Evolutionary conservation across 257 asterid genomes (phyloP).

Genomic region (Salvia hispanica): DNA sequence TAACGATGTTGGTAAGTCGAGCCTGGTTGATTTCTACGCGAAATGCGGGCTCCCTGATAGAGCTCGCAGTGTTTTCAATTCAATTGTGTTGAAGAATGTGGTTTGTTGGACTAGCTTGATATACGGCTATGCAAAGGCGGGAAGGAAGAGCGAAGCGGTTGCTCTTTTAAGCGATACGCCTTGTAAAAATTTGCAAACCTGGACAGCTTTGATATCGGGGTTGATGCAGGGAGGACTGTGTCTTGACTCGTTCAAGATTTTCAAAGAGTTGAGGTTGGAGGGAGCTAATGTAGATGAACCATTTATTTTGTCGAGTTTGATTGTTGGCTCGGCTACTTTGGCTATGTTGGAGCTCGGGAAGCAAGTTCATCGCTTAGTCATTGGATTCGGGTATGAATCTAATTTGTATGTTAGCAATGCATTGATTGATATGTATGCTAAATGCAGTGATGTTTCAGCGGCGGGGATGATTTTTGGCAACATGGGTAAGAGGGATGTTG

Average conservation of each 20-base stretch:
- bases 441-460: slow-evolving; percentile 67
- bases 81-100: slow-evolving; percentile 49
- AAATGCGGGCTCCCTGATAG: slow-evolving; percentile 63
- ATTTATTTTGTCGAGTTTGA: slow-evolving; percentile 58
- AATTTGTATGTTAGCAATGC: slow-evolving; percentile 53
- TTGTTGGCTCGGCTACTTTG: slow-evolving; percentile 63
- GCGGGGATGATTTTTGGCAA: slow-evolving; percentile 56
- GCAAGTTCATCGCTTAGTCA: slow-evolving; percentile 71
- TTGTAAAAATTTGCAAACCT: slow-evolving; percentile 46
- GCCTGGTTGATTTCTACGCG: slow-evolving; percentile 73
- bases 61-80: slow-evolving; percentile 56
- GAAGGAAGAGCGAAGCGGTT: slow-evolving; percentile 61
- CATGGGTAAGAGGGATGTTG: slow-evolving; percentile 55
- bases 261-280: slow-evolving; percentile 58
- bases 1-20: slow-evolving; percentile 77
- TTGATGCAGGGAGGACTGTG: slow-evolving; percentile 62
- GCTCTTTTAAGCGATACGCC: slow-evolving; percentile 45
- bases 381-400: slow-evolving; percentile 57
- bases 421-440: slow-evolving; percentile 81
- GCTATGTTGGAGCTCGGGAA: slow-evolving; percentile 62
- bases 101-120: slow-evolving; percentile 74
- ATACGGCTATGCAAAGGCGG: slow-evolving; percentile 65
- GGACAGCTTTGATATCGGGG: slow-evolving; percentile 76
- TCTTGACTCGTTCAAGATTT: slow-evolving; percentile 52
- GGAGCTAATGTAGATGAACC: slow-evolving; percentile 53